Evolutionary conservation across 129 eudicot species (phyloP).

Genomic region (Flaveria bidentis): DNA sequence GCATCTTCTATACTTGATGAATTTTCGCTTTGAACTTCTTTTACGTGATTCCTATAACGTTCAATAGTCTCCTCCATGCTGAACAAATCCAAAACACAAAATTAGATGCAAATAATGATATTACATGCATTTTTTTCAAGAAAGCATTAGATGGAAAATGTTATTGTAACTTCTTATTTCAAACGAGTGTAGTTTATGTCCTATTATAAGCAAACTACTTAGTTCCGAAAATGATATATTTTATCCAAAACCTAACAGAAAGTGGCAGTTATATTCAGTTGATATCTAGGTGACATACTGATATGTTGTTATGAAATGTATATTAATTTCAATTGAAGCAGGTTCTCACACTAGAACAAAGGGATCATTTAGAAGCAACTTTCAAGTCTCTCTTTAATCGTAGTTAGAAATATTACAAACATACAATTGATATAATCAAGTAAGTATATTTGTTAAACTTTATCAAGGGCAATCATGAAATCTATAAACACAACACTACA

Average conservation of each 20-base stretch:
- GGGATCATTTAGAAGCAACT: no score
- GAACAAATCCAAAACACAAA: conserved; percentile 27
- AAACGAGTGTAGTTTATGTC: neutral
- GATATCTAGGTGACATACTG: neutral
- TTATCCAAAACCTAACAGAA: neutral
- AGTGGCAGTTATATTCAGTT: neutral
- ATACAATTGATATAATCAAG: neutral
- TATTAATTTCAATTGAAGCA: neutral
- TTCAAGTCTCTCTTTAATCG: neutral
- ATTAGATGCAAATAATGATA: conserved; percentile 10
- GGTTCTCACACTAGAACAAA: neutral
- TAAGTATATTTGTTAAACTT: neutral
- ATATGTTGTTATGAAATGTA: neutral
- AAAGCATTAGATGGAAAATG: neutral
- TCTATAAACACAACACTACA: no score
- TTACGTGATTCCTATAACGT: conserved; percentile 63
- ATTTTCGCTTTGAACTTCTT: conserved; percentile 56
- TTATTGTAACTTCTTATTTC: no score
- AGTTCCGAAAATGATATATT: neutral
- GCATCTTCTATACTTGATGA: conserved; percentile 51
- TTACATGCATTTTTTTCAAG: neutral
- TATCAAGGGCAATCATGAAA: no score
- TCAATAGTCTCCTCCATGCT: conserved; percentile 88
- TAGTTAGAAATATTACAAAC: neutral
- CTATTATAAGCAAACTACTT: neutral